Percentiles rank a stretch among this genome's conserved stretches.
Evolutionary conservation across 23 red algal genomes (phyloP).

Genomic region (Gracilaria domingensis): DNA sequence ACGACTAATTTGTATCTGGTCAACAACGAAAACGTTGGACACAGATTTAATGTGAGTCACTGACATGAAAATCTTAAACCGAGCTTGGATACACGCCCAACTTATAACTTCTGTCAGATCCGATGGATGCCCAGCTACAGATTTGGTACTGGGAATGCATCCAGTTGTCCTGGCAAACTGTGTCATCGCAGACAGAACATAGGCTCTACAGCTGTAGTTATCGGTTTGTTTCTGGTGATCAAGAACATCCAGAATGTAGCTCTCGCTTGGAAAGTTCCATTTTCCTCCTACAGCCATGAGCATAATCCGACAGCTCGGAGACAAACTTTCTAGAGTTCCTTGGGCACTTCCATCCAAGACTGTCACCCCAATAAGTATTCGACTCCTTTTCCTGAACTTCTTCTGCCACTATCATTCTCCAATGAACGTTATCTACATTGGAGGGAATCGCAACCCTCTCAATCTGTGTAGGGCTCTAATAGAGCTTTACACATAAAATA

Average conservation of each 20-base stretch:
- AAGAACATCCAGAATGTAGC: background rate
- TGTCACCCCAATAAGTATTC: too few relatives aligned
- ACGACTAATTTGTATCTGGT: background rate
- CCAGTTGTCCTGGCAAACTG: background rate
- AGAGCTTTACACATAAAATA: too few relatives aligned
- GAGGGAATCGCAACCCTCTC: too few relatives aligned
- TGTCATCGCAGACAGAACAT: background rate
- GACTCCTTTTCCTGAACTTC: too few relatives aligned
- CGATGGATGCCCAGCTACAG: background rate
- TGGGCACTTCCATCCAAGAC: too few relatives aligned
- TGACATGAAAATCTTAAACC: background rate
- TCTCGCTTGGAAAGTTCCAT: background rate
- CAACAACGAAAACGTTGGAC: background rate
- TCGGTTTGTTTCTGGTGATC: background rate
- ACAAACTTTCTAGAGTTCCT: too few relatives aligned
- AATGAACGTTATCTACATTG: too few relatives aligned
- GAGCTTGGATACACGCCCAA: background rate
- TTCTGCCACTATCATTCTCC: too few relatives aligned
- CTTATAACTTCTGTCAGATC: background rate
- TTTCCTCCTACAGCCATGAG: background rate
- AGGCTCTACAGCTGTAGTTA: background rate
- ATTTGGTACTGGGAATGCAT: background rate
- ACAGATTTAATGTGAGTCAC: background rate
- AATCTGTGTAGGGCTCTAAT: too few relatives aligned
- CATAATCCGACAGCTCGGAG: too few relatives aligned